These are phyloP conservation scores for Tothia fuscella DNA, from an alignment of 2,329 filamentous ascomycete species.

Conservation along the genomic window DNA sequence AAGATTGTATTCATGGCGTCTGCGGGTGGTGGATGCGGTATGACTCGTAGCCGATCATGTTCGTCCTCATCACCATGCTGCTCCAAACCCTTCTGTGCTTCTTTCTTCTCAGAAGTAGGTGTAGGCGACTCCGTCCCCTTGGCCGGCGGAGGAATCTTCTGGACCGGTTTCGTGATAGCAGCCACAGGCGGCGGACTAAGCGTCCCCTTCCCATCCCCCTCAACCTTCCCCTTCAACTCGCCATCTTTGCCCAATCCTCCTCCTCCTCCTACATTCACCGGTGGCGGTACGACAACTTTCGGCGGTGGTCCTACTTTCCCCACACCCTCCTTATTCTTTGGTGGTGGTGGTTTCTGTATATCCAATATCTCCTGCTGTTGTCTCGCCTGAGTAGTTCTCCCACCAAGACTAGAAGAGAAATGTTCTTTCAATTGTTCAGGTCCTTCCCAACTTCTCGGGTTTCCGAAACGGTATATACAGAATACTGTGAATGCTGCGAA, in stretches of 20 bases:
- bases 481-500: slow-evolving; percentile 44
- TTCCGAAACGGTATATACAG: slow-evolving; percentile 39
- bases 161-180: slow-evolving; percentile 6
- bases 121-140: slow-evolving; percentile 1
- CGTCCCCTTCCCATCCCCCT: neutral
- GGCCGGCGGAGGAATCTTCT: slow-evolving; percentile 6
- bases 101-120: too few species aligned
- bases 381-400: slow-evolving; percentile 5
- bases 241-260: neutral
- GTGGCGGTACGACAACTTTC: neutral
- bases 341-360: neutral
- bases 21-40: slow-evolving; percentile 4
- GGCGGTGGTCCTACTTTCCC: neutral
- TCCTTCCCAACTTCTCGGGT: slow-evolving; percentile 1
- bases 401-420: neutral
- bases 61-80: slow-evolving; percentile 1
- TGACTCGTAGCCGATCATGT: slow-evolving; percentile 5
- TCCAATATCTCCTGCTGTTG: slow-evolving; percentile 2
- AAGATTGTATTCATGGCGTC: slow-evolving; percentile 2
- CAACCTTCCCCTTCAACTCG: neutral
- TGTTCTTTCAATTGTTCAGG: slow-evolving; percentile 6
- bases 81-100: neutral
- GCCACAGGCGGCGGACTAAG: slow-evolving; percentile 7
- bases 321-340: neutral
- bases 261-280: neutral